Percentiles rank a stretch among this genome's conserved stretches.
Evolutionary conservation across 2,329 filamentous ascomycete genomes (phyloP).

Genomic region (Alternaria infectoria): DNA sequence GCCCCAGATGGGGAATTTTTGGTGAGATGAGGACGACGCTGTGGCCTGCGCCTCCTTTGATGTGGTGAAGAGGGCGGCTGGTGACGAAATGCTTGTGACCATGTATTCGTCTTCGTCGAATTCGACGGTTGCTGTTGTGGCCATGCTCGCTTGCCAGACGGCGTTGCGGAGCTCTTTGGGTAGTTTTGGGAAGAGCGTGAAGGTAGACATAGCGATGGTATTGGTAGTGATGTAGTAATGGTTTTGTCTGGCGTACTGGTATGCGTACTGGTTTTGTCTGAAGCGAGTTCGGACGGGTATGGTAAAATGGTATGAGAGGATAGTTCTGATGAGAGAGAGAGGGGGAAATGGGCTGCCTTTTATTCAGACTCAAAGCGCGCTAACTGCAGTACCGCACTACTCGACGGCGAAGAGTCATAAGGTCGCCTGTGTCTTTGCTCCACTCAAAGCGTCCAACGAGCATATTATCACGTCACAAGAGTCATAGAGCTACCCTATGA

Average conservation of each 20-base stretch:
- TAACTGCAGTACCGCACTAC: not conserved
- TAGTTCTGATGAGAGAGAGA: not conserved
- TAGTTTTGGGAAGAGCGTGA: constrained; percentile 1
- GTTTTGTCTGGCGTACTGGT: not conserved
- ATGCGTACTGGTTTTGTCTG: not conserved
- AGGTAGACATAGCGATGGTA: not conserved
- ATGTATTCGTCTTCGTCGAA: constrained; percentile 9
- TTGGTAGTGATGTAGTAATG: not conserved
- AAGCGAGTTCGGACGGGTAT: not conserved
- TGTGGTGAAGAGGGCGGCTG: constrained; percentile 7
- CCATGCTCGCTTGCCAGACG: constrained; percentile 4
- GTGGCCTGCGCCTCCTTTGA: constrained; percentile 11
- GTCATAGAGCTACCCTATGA: not conserved
- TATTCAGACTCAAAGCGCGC: not conserved
- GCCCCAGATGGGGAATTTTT: constrained; percentile 9
- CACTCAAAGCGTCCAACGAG: not conserved
- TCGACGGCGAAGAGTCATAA: not conserved
- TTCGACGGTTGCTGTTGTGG: constrained; percentile 1
- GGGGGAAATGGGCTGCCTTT: not conserved
- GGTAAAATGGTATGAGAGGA: not conserved
- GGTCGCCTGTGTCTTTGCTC: not conserved
- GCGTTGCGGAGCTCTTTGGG: constrained; percentile 1
- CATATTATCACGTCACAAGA: not conserved
- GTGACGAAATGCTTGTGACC: constrained; percentile 12
- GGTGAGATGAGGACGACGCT: constrained; percentile 4